phyloP scores from a whole-genome alignment of 306 rosid species.

The Clitoria ternatea region DNA sequence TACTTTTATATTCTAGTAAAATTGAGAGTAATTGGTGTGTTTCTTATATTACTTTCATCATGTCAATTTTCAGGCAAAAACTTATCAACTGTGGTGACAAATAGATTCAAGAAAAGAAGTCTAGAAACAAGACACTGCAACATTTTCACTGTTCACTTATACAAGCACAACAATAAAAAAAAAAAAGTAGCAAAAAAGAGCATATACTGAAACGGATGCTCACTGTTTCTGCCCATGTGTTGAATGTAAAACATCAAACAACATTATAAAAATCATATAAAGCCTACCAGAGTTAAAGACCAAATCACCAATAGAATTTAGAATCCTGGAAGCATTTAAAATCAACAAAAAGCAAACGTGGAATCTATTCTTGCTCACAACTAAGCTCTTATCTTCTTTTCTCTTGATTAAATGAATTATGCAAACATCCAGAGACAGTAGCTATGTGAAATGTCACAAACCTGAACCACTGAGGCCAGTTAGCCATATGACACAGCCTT shows the following conservation, averaged over 20 bases:
- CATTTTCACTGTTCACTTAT: background rate
- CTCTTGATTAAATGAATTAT: constrained; percentile 12
- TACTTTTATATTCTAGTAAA: background rate
- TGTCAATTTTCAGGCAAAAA: background rate
- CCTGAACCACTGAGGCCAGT: constrained; percentile 99
- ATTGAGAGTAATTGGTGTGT: constrained; percentile 3
- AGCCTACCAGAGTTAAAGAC: background rate
- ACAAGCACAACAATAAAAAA: background rate
- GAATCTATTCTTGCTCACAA: background rate
- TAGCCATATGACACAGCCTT: constrained; percentile 95
- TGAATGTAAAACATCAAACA: background rate
- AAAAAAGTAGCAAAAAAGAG: background rate
- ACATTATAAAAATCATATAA: background rate
- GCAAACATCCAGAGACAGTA: background rate
- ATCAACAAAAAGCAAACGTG: background rate
- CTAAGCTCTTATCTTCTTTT: background rate
- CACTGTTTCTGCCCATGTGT: background rate
- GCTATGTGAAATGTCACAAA: constrained; percentile 34
- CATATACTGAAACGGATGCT: background rate
- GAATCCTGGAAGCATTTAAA: background rate
- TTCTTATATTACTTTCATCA: background rate
- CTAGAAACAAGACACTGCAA: background rate
- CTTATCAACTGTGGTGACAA: background rate
- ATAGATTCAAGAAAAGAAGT: background rate
- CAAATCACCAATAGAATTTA: constrained; percentile 6